Evolutionary conservation across 441 rosid species (phyloP).

Genomic region (Raphanus hybrid): DNA sequence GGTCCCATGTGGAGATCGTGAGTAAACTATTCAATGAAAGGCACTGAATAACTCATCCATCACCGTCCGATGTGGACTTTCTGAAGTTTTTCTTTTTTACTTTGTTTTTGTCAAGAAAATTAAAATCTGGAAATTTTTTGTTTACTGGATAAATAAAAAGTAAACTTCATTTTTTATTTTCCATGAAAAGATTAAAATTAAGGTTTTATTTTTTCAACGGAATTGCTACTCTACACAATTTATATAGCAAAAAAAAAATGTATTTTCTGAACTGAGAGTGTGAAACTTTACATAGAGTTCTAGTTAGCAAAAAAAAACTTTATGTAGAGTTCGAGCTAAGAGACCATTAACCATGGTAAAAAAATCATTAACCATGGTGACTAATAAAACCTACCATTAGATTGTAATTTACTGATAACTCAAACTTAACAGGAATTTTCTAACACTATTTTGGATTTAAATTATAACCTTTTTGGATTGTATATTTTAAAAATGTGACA

Average conservation of each 20-base stretch:
- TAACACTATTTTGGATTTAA: neutral
- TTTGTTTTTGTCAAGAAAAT: neutral
- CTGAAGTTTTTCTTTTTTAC: neutral
- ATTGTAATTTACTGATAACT: neutral
- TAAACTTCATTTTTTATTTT: neutral
- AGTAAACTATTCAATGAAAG: constrained; percentile 16
- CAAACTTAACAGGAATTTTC: neutral
- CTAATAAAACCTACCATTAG: neutral
- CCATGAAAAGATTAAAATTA: neutral
- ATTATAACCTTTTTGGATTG: neutral
- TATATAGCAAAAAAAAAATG: neutral
- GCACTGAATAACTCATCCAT: neutral
- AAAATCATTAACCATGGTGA: neutral
- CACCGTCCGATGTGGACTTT: constrained; percentile 26
- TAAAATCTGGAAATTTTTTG: neutral
- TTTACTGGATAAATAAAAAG: neutral
- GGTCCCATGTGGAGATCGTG: constrained; percentile 29
- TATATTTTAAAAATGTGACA: neutral
- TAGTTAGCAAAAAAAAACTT: neutral
- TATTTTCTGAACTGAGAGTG: neutral
- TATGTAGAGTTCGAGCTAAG: neutral
- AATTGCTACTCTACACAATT: neutral
- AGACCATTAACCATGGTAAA: neutral
- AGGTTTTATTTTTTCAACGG: constrained; percentile 1
- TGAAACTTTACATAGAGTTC: neutral